Conservation (phyloP, 2,329 filamentous ascomycete genomes). For the Ceratocystiopsis minuta region DNA sequence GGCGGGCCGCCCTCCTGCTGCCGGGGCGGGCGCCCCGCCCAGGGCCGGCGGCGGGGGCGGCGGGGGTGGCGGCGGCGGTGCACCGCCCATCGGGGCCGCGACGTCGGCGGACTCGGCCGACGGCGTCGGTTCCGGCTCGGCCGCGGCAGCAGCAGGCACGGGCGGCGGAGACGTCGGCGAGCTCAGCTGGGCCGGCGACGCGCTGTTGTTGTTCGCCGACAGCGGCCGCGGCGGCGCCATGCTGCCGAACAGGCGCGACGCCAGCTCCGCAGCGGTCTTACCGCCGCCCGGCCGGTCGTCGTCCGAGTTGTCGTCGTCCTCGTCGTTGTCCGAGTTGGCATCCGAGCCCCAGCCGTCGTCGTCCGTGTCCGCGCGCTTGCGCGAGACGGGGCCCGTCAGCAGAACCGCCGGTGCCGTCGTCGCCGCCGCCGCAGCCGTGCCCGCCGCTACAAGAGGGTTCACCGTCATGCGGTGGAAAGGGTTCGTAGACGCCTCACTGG, state of each 20-base stretch:
- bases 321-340: conserved; percentile 31
- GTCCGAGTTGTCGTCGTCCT: conserved; percentile 47
- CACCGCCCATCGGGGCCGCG: conserved; percentile 18
- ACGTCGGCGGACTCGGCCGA: conserved; percentile 16
- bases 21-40: conserved; percentile 26
- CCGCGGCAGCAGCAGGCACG: conserved; percentile 8
- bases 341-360: conserved; percentile 76
- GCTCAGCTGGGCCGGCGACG: conserved; percentile 18
- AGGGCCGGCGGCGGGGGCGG: conserved; percentile 25
- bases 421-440: conserved; percentile 23
- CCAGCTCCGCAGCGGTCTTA: conserved; percentile 74
- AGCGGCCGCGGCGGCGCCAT: conserved; percentile 87
- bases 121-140: conserved; percentile 16
- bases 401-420: conserved; percentile 24
- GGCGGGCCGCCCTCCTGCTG: conserved; percentile 15
- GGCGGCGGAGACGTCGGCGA: conserved; percentile 22
- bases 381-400: conserved; percentile 28
- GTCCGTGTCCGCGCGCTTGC: conserved; percentile 33
- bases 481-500: conserved; percentile 60
- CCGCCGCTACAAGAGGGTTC: conserved; percentile 28
- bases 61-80: conserved; percentile 21
- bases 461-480: conserved; percentile 81
- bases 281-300: conserved; percentile 67
- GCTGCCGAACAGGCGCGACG: conserved; percentile 87
- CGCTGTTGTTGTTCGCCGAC: conserved; percentile 49